Evolutionary conservation across 345 rosid species (phyloP).

Genomic region (Lumnitzera littorea): DNA sequence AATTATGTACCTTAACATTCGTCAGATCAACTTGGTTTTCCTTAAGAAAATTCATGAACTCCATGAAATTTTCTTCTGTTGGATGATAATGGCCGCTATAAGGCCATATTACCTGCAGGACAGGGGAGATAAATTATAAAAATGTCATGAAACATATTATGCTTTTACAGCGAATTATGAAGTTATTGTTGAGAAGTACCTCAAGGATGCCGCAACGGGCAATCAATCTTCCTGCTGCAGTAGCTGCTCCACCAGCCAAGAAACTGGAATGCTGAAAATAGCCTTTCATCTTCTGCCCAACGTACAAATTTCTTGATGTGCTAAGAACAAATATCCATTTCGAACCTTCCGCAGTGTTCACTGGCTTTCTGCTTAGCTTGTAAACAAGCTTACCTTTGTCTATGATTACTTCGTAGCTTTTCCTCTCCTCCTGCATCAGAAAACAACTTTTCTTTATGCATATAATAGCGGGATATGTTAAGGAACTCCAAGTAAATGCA

Average conservation of each 20-base stretch:
- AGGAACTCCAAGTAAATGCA: too few species aligned
- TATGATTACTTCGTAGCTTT: slow-evolving; percentile 48
- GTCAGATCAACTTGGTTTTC: slow-evolving; percentile 32
- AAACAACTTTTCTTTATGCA: background rate
- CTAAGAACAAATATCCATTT: slow-evolving; percentile 78
- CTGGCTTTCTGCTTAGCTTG: slow-evolving; percentile 21
- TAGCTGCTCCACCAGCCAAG: slow-evolving; percentile 70
- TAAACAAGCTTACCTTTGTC: slow-evolving; percentile 47
- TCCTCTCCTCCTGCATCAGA: slow-evolving; percentile 52
- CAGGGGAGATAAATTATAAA: background rate
- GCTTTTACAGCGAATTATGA: background rate
- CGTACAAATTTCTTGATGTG: slow-evolving; percentile 43
- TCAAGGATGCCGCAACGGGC: slow-evolving; percentile 40
- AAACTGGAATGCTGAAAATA: slow-evolving; percentile 79
- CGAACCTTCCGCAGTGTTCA: slow-evolving; percentile 43
- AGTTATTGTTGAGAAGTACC: slow-evolving; percentile 13
- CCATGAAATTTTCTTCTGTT: slow-evolving; percentile 35
- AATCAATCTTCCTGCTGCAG: slow-evolving; percentile 63
- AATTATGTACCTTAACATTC: slow-evolving; percentile 27
- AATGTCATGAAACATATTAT: background rate
- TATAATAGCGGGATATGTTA: background rate
- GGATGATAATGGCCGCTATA: slow-evolving; percentile 55
- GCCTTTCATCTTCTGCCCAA: slow-evolving; percentile 56
- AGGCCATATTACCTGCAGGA: slow-evolving; percentile 37
- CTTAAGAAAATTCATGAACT: slow-evolving; percentile 28